A percentile compares a stretch with the other conserved stretches of the same genome.
Conservation (phyloP, 306 rosid species). For the Gynostemma pentaphyllum region DNA sequence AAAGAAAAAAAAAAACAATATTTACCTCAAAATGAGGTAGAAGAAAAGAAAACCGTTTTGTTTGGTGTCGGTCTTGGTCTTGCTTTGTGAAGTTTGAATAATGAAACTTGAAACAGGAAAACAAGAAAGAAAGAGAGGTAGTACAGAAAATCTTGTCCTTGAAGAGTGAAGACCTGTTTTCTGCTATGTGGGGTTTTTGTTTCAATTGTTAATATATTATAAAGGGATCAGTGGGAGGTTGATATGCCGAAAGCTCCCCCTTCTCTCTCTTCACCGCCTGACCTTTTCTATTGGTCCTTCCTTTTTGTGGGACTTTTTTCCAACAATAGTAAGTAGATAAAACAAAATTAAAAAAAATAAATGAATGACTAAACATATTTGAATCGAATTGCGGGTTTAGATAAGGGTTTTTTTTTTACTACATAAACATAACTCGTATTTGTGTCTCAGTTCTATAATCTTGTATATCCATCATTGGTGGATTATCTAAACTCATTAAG, state of each 20-base stretch:
- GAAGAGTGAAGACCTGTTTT: background rate
- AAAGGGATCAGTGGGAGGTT: too few relatives aligned
- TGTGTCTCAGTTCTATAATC: too few relatives aligned
- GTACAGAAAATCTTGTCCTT: background rate
- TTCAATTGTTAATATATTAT: background rate
- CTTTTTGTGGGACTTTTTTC: background rate
- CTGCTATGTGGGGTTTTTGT: conserved; percentile 7
- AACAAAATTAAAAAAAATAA: background rate
- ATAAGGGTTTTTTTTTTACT: too few relatives aligned
- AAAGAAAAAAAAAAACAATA: background rate
- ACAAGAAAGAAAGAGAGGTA: background rate
- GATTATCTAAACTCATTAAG: too few relatives aligned
- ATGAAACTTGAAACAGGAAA: background rate
- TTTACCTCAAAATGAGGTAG: too few relatives aligned
- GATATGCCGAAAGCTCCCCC: too few relatives aligned
- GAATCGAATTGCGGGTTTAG: conserved; percentile 12
- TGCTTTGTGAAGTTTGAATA: too few relatives aligned
- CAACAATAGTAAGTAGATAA: background rate
- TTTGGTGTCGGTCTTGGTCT: too few relatives aligned
- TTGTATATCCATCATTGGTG: too few relatives aligned
- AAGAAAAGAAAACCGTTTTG: too few relatives aligned
- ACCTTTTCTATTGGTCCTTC: conserved; percentile 36
- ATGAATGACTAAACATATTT: background rate
- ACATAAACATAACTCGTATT: too few relatives aligned
- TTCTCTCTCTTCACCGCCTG: conserved; percentile 48